These are phyloP conservation scores for Blastobotrys elegans DNA, from an alignment of 1,139 yeast genomes.

Conservation along the genomic window DNA sequence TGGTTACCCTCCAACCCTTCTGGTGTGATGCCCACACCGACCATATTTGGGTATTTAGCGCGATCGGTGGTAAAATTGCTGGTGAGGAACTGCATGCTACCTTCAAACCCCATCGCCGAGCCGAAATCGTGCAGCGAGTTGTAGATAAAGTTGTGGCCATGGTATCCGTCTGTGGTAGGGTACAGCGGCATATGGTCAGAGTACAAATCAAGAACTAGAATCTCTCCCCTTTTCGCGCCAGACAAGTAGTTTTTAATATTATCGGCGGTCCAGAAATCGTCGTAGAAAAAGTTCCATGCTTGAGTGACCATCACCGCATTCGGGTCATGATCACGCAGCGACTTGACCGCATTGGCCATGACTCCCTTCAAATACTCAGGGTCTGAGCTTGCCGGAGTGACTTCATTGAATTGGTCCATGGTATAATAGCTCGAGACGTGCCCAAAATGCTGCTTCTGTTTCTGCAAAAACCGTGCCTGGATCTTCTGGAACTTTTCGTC, in stretches of 20 bases:
- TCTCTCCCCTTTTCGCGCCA: conserved; percentile 19
- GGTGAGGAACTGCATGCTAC: conserved; percentile 17
- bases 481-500: conserved; percentile 17
- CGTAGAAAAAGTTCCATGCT: conserved; percentile 21
- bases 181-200: conserved; percentile 19
- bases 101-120: conserved; percentile 21
- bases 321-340: conserved; percentile 15
- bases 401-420: conserved; percentile 20
- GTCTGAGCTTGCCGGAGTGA: conserved; percentile 17
- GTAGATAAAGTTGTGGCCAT: conserved; percentile 21
- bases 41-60: conserved; percentile 10
- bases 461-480: conserved; percentile 15
- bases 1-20: conserved; percentile 23
- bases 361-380: conserved; percentile 15
- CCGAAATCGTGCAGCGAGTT: conserved; percentile 21
- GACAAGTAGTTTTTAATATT: conserved; percentile 18
- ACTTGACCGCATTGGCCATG: conserved; percentile 15
- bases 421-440: conserved; percentile 18
- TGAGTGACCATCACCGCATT: conserved; percentile 21
- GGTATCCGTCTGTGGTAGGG: conserved; percentile 17
- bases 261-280: conserved; percentile 17
- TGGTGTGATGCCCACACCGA: conserved; percentile 20
- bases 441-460: conserved; percentile 15
- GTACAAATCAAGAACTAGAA: conserved; percentile 18
- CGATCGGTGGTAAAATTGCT: conserved; percentile 17